Conservation (phyloP, 2,329 filamentous ascomycete genomes). For the Calonectria pteridis region DNA sequence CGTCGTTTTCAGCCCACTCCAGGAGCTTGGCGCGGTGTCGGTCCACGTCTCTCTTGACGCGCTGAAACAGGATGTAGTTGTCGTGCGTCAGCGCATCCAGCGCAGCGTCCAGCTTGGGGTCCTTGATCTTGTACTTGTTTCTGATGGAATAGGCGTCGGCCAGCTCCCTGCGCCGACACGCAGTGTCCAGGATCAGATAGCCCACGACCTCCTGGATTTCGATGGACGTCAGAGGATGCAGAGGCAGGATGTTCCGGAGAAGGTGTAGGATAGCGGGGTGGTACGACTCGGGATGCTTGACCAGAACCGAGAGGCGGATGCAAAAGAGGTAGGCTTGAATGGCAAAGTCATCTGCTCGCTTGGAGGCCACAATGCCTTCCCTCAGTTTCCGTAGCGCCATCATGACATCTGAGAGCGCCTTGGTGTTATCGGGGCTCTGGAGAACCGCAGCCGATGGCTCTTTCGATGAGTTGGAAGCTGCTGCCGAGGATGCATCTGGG, state of each 20-base stretch:
- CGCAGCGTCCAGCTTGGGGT: conserved; percentile 76
- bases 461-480: conserved; percentile 20
- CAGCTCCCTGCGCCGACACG: conserved; percentile 84
- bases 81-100: conserved; percentile 81
- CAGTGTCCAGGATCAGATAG: conserved; percentile 88
- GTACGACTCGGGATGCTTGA: conserved; percentile 88
- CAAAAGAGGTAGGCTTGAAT: conserved; percentile 93
- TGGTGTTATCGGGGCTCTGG: conserved; percentile 57
- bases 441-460: conserved; percentile 32
- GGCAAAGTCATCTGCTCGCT: conserved; percentile 83
- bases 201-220: conserved; percentile 84
- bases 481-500: conserved; percentile 17
- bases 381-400: conserved; percentile 91
- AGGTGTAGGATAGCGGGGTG: conserved; percentile 87
- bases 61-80: conserved; percentile 85
- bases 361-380: conserved; percentile 86
- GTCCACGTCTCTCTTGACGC: conserved; percentile 78
- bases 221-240: conserved; percentile 74
- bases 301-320: conserved; percentile 84
- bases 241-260: conserved; percentile 76
- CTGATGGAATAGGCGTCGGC: conserved; percentile 78
- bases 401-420: conserved; percentile 80
- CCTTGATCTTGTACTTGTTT: conserved; percentile 70
- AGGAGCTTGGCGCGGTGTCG: conserved; percentile 84
- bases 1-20: conserved; percentile 81